Percentiles rank a stretch among this genome's conserved stretches.
Conservation (phyloP, 495 filamentous ascomycete species). For the Podospora bellae-mahoneyi region DNA sequence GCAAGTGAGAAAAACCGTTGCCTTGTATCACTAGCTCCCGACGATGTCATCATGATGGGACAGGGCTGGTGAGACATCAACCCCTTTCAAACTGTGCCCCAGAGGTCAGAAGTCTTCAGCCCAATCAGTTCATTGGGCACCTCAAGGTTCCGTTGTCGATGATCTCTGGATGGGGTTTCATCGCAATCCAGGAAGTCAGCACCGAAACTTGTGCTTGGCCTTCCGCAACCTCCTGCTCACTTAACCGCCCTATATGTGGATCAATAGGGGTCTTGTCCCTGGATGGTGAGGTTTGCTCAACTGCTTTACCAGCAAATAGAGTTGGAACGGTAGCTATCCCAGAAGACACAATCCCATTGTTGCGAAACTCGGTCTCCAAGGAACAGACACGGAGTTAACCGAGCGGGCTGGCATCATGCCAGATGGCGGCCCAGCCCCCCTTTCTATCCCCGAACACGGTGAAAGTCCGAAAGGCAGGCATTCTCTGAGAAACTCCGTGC, state of each 20-base stretch:
- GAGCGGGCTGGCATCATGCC: not conserved
- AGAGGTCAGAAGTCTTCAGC: not conserved
- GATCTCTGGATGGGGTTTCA: constrained; percentile 8
- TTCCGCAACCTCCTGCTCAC: not conserved
- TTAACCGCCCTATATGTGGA: not conserved
- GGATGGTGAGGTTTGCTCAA: not conserved
- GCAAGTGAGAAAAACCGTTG: not conserved
- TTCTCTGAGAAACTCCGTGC: not conserved
- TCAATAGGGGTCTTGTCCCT: not conserved
- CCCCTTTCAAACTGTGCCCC: not conserved
- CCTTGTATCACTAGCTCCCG: not conserved
- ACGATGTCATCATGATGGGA: constrained; percentile 4
- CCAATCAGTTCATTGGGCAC: not conserved
- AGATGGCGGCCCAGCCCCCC: not conserved
- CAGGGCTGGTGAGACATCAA: constrained; percentile 2
- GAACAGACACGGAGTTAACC: not conserved
- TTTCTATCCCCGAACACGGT: not conserved
- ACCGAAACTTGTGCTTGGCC: constrained; percentile 5
- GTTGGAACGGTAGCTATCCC: not conserved
- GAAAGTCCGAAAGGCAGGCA: not conserved
- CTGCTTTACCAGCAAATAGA: not conserved
- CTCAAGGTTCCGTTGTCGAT: not conserved
- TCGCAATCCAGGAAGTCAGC: constrained; percentile 2
- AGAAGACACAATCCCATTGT: not conserved
- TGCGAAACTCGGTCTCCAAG: not conserved